Conservation (phyloP, 2,329 filamentous ascomycete genomes). For the Corynespora cassiicola region DNA sequence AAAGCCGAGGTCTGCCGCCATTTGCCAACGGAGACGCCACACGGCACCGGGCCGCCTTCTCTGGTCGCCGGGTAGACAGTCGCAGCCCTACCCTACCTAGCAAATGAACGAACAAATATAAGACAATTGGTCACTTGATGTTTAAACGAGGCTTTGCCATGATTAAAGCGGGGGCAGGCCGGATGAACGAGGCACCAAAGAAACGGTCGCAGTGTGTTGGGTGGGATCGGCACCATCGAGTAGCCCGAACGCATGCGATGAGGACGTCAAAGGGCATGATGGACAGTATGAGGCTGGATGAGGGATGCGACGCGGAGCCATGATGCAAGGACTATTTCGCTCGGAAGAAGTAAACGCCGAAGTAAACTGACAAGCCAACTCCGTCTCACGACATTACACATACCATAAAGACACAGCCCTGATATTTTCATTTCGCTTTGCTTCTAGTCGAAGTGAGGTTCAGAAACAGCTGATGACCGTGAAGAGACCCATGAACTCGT, state of each 20-base stretch:
- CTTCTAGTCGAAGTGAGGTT: conserved; percentile 47
- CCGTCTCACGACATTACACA: conserved; percentile 38
- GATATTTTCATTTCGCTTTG: conserved; percentile 48
- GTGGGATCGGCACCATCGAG: no score
- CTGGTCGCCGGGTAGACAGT: no score
- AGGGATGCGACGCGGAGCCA: background rate
- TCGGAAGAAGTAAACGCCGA: conserved; percentile 7
- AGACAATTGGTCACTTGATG: no score
- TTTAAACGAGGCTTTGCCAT: no score
- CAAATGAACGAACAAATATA: no score
- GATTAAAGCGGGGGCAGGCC: no score
- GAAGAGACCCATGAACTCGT: conserved; percentile 48
- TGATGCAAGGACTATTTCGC: background rate
- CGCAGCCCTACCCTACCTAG: no score
- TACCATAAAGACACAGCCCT: conserved; percentile 40
- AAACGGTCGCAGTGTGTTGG: no score
- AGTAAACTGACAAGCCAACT: conserved; percentile 37
- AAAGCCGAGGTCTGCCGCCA: conserved; percentile 37
- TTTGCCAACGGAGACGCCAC: no score
- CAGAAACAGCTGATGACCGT: conserved; percentile 43
- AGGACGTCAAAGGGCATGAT: background rate
- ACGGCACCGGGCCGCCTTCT: no score
- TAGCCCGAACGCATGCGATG: conserved; percentile 11
- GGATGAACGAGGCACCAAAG: no score
- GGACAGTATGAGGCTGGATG: background rate